phyloP scores from a whole-genome alignment of 1,284 basidiomycete species.

The Meripilus lineatus region DNA sequence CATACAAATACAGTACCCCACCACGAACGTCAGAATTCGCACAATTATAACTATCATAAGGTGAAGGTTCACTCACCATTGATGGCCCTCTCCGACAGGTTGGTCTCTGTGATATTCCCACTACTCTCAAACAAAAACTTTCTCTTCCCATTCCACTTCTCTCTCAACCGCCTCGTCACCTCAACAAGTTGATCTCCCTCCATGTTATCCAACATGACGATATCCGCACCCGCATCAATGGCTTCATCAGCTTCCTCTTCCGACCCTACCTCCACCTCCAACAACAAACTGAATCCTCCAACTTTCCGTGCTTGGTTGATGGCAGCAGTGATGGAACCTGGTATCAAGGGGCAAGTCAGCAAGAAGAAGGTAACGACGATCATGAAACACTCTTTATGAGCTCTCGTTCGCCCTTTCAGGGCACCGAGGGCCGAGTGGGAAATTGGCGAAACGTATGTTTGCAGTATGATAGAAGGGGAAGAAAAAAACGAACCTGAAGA shows the following conservation, averaged over 20 bases:
- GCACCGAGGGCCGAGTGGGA: no score
- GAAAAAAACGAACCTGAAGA: constrained; percentile 63
- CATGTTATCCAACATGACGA: constrained; percentile 98
- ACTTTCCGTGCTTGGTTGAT: constrained; percentile 83
- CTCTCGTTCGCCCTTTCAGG: no score
- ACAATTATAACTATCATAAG: constrained; percentile 9
- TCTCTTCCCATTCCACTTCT: constrained; percentile 72
- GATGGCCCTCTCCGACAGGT: constrained; percentile 70
- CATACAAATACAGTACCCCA: constrained; percentile 6
- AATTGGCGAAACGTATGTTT: no score
- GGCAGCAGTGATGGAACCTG: constrained; percentile 88
- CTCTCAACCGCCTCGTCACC: constrained; percentile 68
- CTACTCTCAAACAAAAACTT: constrained; percentile 90
- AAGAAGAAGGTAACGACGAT: background rate
- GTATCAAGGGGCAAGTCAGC: background rate
- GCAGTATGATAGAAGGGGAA: background rate
- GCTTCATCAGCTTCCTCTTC: constrained; percentile 93
- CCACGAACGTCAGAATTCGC: background rate
- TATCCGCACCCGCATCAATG: constrained; percentile 93
- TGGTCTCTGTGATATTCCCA: constrained; percentile 87
- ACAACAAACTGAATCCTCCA: constrained; percentile 88
- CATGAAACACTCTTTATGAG: no score
- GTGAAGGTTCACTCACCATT: constrained; percentile 55
- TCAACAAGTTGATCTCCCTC: constrained; percentile 68
- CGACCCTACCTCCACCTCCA: constrained; percentile 92